Evolutionary conservation across 164 flowering plant species (phyloP), one percentile per base, ranked within the genome.

Genomic region (Nymphaea colorata): DNA sequence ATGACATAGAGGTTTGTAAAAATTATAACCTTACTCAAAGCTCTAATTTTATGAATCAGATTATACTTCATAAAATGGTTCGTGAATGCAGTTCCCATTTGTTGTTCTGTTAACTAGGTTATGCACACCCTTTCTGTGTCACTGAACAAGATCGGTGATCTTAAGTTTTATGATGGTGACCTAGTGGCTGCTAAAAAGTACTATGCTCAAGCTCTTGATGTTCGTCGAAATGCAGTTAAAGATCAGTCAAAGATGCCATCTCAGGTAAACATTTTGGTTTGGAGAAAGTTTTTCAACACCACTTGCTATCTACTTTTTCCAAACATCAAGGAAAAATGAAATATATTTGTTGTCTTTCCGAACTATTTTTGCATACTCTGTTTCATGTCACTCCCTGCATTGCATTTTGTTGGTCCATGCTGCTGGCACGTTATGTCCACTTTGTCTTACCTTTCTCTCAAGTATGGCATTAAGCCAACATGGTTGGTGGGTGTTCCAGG

Each of bases 71-170:
- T 42, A n/a, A 6, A 68, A 59, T 16, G 17, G 4, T 3, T 4
- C n/a, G 10, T 6, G 12, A 47, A 47, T 47, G 11, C 7, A 6
- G 11, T 6, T 47, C 7, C 11, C 12, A 6, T 47, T 47, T 7
- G 55, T 4, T 47, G 55, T 47, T 7, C 55, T 47, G 55, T 47
- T 47, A 47, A 47, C 44, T 87, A 95, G 99, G 81, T 95, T 64
- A 79, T 74, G 60, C 99, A 92, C 76, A 90, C 99, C 5, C 88
- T 95, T 47, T 95, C 97, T 75, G 97, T 95, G 61, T 95, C 99
- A 45, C 90, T 92, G 43, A 95, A 95, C 76, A 95, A 95, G 79
- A 85, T 95, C 78, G 99, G 99, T 64, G 99, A 95, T 80, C 87
- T 92, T 17, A 92, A 90, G 75, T 95, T 92, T 67, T 87, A 92